These are phyloP conservation scores for Auricularia sp. DNA, from an alignment of 768 basidiomycete genomes.

Conservation along the genomic window DNA sequence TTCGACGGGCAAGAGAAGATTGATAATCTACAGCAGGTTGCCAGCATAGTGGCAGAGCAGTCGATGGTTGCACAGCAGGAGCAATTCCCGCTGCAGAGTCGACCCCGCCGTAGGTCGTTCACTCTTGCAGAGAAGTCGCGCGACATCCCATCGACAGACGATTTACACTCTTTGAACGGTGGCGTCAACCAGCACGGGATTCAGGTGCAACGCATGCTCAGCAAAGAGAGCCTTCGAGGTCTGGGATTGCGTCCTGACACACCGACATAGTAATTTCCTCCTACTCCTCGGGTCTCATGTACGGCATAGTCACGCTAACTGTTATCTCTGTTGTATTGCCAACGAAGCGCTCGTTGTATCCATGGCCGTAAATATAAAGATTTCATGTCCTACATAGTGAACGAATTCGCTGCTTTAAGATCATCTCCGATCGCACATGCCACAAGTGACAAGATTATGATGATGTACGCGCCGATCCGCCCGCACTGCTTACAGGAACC, in stretches of 20 bases:
- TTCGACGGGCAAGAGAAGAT: constrained; percentile 52
- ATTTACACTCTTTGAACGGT: not conserved
- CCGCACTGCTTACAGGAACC: constrained; percentile 5
- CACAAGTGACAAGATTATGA: not conserved
- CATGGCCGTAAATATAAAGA: not conserved
- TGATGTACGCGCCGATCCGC: not conserved
- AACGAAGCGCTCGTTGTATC: constrained; percentile 4
- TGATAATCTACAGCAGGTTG: constrained; percentile 35
- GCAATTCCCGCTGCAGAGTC: not conserved
- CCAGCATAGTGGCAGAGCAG: constrained; percentile 37
- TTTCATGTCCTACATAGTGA: too few species aligned
- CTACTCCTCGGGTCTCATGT: not conserved
- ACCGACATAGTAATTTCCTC: not conserved
- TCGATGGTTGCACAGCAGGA: constrained; percentile 4
- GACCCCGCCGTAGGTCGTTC: not conserved
- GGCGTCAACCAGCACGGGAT: not conserved
- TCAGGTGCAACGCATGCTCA: not conserved
- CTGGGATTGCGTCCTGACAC: not conserved
- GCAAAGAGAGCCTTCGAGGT: not conserved
- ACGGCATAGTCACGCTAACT: not conserved
- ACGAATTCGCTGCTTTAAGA: not conserved
- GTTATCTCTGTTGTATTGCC: not conserved
- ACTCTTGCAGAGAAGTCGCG: not conserved
- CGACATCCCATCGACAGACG: not conserved
- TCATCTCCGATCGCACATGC: not conserved